phyloP scores from a whole-genome alignment of 805 yeast genomes.

The Candida argentea region DNA sequence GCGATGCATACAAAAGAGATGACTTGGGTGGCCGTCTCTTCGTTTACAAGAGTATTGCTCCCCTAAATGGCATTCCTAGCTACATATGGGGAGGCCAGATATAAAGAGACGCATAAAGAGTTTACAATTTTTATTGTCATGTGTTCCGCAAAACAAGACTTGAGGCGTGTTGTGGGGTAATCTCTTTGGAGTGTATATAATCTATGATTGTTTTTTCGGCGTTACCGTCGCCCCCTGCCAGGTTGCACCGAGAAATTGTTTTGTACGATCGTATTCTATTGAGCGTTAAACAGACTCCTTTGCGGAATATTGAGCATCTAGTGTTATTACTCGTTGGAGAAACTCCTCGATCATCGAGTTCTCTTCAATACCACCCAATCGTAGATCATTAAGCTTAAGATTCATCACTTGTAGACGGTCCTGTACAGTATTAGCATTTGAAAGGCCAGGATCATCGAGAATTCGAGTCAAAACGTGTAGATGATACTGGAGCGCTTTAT shows the following conservation, averaged over 20 bases:
- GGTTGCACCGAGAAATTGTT: too few relatives aligned
- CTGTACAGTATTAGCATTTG: conserved; percentile 42
- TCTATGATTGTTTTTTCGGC: not conserved
- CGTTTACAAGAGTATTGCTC: conserved; percentile 27
- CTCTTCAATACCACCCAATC: conserved; percentile 56
- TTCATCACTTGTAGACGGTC: conserved; percentile 51
- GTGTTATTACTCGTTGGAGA: conserved; percentile 26
- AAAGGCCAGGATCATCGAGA: conserved; percentile 32
- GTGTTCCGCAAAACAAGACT: too few relatives aligned
- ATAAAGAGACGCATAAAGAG: not conserved
- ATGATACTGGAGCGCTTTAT: conserved; percentile 49
- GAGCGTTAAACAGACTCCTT: too few relatives aligned
- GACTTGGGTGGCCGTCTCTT: conserved; percentile 57
- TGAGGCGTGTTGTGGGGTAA: too few relatives aligned
- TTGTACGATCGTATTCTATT: not conserved
- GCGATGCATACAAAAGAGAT: conserved; percentile 17
- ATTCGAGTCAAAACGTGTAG: conserved; percentile 39
- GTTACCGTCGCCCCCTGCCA: conserved; percentile 1
- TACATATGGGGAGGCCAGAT: conserved; percentile 21
- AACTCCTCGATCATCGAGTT: conserved; percentile 68
- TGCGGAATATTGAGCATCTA: not conserved
- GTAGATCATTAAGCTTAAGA: conserved; percentile 47
- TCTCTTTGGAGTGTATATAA: too few relatives aligned
- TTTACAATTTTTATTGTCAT: not conserved
- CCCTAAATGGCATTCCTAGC: conserved; percentile 17